Evolutionary conservation across 2,329 filamentous ascomycete genomes (phyloP), one percentile per base, ranked within the genome.

Genomic region (Alternaria ventricosa): DNA sequence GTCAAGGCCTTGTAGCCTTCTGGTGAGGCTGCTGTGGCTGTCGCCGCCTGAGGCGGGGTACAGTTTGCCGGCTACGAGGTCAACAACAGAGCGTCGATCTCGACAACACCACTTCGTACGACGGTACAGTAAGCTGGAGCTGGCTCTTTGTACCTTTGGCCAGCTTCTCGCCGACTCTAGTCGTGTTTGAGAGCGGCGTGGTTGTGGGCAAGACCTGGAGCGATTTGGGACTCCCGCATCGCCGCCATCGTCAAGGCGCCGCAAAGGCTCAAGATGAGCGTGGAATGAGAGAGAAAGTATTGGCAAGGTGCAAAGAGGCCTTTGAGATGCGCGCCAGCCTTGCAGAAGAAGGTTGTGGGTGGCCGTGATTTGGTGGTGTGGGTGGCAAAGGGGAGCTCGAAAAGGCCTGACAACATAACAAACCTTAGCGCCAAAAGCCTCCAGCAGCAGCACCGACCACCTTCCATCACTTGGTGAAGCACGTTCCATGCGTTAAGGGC

Each of bases 311-410:
- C 4, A 13, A 18, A 23, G 15, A 36, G 11, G 6, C 4, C 13
- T 27, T 28, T 20, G 15, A 46, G 20, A 36, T 13, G 8, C 18
- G 20, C 11, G 8, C 15, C 18, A 25, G 25, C 18, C 7, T 20
- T 11, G 10, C 9, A 8, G 6, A n/a, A 18, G 28, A 11, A 23
- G 36, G 6, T 60, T 41, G 51, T 43, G 56, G 23, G n/a, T 46
- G 41, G 36, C 47, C 44, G 49, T 56, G 57, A 25, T 46, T 28
- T 47, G 45, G 12, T 63, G 50, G 44, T 63, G 51, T 28, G 30
- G 44, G 55, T 44, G 33, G 50, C 41, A 20, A 45, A 46, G 36
- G 61, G 44, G 36, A 28, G 23, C 36, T 41, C 50, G 10, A 22
- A 54, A 49, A 57, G 30, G 25, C 20, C 45, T 59, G 12, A 33